A percentile compares a stretch with the other conserved stretches of the same genome.
phyloP scores from a whole-genome alignment of 2,329 filamentous ascomycete genomes.

The Aspergillus piperis region DNA sequence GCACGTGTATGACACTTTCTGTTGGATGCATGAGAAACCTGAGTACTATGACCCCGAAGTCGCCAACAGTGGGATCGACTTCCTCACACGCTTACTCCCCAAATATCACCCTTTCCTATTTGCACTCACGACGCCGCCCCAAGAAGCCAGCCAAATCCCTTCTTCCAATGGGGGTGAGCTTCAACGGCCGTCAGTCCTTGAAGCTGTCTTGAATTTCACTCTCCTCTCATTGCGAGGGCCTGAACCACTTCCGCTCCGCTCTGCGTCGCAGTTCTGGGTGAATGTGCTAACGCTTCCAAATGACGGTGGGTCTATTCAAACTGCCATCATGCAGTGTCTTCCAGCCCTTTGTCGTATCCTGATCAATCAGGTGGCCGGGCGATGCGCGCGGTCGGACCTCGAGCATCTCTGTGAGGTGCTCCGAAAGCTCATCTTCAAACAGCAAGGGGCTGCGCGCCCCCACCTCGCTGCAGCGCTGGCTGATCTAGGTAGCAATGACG shows the following conservation, averaged over 20 bases:
- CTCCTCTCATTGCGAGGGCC: conserved; percentile 43
- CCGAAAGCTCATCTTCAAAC: conserved; percentile 44
- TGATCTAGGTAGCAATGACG: conserved; percentile 26
- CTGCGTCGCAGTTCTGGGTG: conserved; percentile 48
- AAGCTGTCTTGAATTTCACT: conserved; percentile 43
- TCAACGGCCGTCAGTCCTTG: conserved; percentile 32
- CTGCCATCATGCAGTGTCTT: conserved; percentile 38
- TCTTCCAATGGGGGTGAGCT: conserved; percentile 2
- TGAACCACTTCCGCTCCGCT: conserved; percentile 50
- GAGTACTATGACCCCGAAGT: conserved; percentile 44
- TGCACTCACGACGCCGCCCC: conserved; percentile 30
- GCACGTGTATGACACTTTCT: conserved; percentile 43
- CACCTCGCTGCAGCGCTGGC: conserved; percentile 41
- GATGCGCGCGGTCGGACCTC: conserved; percentile 49
- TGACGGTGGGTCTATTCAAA: conserved; percentile 28
- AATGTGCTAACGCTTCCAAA: conserved; percentile 38
- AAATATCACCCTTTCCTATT: conserved; percentile 46
- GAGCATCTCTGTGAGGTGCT: conserved; percentile 45
- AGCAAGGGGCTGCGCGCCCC: conserved; percentile 41
- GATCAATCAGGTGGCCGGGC: conserved; percentile 44
- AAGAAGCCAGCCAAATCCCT: conserved; percentile 10
- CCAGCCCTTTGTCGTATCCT: conserved; percentile 43
- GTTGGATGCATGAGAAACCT: conserved; percentile 38
- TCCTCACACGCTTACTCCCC: conserved; percentile 44
- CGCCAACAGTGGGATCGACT: conserved; percentile 48